Evolutionary conservation across 139 green algal species (phyloP), one percentile per base, ranked within the genome.

Genomic region (Deuterostichococcus epilithicus): DNA sequence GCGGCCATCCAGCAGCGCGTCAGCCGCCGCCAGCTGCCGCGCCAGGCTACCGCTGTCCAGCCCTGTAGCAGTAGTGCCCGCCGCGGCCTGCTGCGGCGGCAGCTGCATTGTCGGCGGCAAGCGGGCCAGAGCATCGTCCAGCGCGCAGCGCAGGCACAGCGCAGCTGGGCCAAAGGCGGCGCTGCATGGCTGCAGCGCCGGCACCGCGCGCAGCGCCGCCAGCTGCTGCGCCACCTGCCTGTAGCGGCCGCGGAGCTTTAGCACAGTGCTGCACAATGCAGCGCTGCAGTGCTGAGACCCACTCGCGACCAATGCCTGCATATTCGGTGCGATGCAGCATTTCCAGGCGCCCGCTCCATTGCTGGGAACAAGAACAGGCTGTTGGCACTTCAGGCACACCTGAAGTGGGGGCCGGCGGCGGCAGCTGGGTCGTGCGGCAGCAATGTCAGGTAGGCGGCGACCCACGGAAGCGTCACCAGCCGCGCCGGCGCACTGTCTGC

Each of bases 391-490:
- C 15, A 68, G 33, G 30, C 70, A 20, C 70, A 70, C 37, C 59
- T 65, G 42, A 81, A 86, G 47, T 86, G 80, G 0, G 71, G 63
- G 2, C 75, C 45, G 33, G 37, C 39, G 32, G 30, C 38, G 13
- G 75, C 80, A 35, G 82, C 39, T 0, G 36, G n/a, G 34, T 81
- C 60, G 47, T 71, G 76, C 36, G 36, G 45, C 30, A 88, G 37
- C 35, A 88, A 88, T 47, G 81, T 77, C 15, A 88, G 52, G 59
- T 90, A 91, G 34, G 80, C 73, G 28, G 72, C 69, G 25, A 85
- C 80, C 78, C 82, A 88, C 0, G 87, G 87, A 52, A 90, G 58
- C 1, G 74, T 77, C 70, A 59, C 72, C 10, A 83, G 66, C 52
- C 88, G 74, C 32, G 36, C 58, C 0, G 36, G 76, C n/a, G 70